Evolutionary conservation across 2,329 filamentous ascomycete genomes (phyloP).

Genomic region (Aspergillus brasiliensis): DNA sequence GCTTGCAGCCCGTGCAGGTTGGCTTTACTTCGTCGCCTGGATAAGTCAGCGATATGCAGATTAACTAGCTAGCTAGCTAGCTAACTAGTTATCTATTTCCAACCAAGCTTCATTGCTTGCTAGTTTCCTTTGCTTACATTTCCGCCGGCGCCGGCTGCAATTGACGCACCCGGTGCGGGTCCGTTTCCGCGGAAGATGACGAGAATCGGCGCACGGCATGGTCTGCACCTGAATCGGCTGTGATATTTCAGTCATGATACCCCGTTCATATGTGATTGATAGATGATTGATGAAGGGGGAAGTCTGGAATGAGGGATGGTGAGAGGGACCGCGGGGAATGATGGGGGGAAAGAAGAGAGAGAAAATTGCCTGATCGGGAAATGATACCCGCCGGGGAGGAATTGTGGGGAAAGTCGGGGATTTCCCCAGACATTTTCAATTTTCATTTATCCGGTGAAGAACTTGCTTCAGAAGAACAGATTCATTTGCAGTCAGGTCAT

Average conservation of each 20-base stretch:
- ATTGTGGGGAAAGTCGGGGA: slow-evolving; percentile 10
- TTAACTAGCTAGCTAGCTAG: too few species aligned
- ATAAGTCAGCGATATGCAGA: not conserved
- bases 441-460: too few species aligned
- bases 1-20: slow-evolving; percentile 33
- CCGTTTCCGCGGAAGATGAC: slow-evolving; percentile 22
- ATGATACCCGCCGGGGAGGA: slow-evolving; percentile 20
- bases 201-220: not conserved
- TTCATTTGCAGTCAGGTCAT: too few species aligned
- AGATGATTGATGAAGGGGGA: not conserved
- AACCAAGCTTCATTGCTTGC: too few species aligned
- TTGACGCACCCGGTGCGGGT: slow-evolving; percentile 36
- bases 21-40: slow-evolving; percentile 35
- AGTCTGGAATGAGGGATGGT: not conserved
- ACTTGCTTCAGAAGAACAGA: too few species aligned
- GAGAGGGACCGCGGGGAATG: not conserved
- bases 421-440: not conserved
- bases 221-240: not conserved
- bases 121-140: slow-evolving; percentile 30
- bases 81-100: too few species aligned
- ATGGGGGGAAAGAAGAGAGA: slow-evolving; percentile 1
- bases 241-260: not conserved
- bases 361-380: slow-evolving; percentile 20
- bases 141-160: slow-evolving; percentile 35
- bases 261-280: not conserved